Evolutionary conservation across 2,329 filamentous ascomycete species (phyloP).

Genomic region (Hyphodiscus sp.): DNA sequence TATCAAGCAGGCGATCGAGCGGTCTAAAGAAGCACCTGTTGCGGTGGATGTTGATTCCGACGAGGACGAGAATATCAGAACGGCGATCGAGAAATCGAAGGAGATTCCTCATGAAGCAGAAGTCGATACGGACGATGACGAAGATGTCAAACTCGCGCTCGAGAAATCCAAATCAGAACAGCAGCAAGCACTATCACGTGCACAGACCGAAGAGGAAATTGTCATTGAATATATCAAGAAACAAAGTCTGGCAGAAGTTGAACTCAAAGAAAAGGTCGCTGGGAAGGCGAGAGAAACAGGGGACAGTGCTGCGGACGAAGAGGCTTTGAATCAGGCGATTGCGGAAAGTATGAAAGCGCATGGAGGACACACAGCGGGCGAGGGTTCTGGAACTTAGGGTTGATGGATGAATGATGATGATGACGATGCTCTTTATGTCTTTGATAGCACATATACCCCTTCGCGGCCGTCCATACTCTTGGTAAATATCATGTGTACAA

Average conservation of each 20-base stretch:
- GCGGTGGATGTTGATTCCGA: slow-evolving; percentile 11
- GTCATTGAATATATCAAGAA: slow-evolving; percentile 72
- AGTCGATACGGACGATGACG: slow-evolving; percentile 32
- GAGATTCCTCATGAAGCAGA: slow-evolving; percentile 19
- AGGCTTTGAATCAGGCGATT: slow-evolving; percentile 49
- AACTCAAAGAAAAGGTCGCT: slow-evolving; percentile 30
- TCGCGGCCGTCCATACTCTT: background rate
- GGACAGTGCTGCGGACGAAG: slow-evolving; percentile 40
- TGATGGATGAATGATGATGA: background rate
- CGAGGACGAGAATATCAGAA: slow-evolving; percentile 23
- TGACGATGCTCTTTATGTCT: background rate
- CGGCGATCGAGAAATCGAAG: slow-evolving; percentile 20
- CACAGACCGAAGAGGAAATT: slow-evolving; percentile 61
- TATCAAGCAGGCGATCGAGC: slow-evolving; percentile 36
- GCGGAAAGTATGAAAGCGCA: slow-evolving; percentile 46
- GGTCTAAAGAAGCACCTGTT: slow-evolving; percentile 27
- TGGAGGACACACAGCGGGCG: background rate
- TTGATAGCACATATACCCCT: background rate
- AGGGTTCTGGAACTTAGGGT: background rate
- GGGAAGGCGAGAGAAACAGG: slow-evolving; percentile 1
- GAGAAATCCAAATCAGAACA: background rate
- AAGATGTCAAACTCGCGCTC: background rate
- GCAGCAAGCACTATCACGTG: background rate
- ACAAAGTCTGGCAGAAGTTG: slow-evolving; percentile 66
- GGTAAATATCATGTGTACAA: background rate